Conservation (phyloP, 129 eudicot species). For the Apium graveolens region DNA sequence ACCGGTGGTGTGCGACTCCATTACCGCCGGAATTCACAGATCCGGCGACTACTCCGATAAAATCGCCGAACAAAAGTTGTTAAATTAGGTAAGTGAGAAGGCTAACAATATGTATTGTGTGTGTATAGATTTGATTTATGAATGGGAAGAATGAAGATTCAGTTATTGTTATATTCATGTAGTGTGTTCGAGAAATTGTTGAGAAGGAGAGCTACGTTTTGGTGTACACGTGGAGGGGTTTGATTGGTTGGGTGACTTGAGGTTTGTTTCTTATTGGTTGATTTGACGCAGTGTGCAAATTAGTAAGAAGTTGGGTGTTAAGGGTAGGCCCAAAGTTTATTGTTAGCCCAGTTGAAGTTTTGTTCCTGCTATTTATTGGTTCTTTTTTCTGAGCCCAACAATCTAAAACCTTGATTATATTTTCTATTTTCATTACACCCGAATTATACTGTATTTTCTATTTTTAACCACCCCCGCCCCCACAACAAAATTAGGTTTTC, state of each 20-base stretch:
- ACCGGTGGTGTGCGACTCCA: constrained; percentile 81
- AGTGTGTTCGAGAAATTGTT: background rate
- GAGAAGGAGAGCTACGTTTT: constrained; percentile 21
- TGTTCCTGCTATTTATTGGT: no score
- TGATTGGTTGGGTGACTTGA: constrained; percentile 27
- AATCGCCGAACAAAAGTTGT: background rate
- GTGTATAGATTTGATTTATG: background rate
- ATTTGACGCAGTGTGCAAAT: constrained; percentile 5
- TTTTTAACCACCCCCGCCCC: no score
- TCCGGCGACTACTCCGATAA: constrained; percentile 19
- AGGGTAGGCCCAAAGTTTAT: no score
- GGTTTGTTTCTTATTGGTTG: constrained; percentile 23
- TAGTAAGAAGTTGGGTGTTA: background rate
- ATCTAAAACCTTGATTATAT: no score
- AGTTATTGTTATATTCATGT: background rate
- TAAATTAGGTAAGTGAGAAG: no score
- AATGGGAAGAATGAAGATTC: background rate
- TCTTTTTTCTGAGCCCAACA: no score
- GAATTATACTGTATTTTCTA: no score
- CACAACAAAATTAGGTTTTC: no score
- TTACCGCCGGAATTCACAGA: constrained; percentile 20
- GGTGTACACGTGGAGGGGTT: constrained; percentile 20
- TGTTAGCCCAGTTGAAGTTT: no score
- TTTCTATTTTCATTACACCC: no score
- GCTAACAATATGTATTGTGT: background rate